Conservation (phyloP, 2,329 filamentous ascomycete genomes). For the Stachybotrys echinatus region DNA sequence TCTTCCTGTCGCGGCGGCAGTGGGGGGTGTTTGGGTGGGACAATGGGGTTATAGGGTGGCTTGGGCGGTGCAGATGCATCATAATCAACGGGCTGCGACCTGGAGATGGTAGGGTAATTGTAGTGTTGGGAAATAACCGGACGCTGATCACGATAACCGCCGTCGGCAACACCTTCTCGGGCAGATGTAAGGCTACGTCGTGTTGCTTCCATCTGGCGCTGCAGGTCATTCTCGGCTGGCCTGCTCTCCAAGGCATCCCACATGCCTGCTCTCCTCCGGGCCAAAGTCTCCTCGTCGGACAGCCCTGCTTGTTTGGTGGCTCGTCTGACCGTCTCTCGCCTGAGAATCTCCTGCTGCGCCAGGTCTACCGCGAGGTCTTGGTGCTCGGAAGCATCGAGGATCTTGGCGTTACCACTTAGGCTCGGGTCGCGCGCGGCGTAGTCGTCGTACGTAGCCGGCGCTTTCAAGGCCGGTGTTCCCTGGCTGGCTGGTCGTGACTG, state of each 20-base stretch:
- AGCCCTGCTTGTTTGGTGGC: constrained; percentile 53
- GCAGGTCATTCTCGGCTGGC: constrained; percentile 37
- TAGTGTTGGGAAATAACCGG: constrained; percentile 31
- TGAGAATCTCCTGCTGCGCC: constrained; percentile 65
- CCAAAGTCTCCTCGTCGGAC: constrained; percentile 50
- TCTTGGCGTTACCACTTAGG: constrained; percentile 48
- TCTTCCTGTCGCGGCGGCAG: constrained; percentile 4
- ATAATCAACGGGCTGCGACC: constrained; percentile 43
- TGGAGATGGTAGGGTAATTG: constrained; percentile 53
- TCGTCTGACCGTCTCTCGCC: constrained; percentile 58
- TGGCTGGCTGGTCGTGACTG: neutral
- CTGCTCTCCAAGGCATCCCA: constrained; percentile 36
- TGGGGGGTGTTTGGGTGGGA: constrained; percentile 16
- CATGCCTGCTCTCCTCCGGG: constrained; percentile 40
- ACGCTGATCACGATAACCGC: constrained; percentile 19
- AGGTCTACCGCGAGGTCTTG: constrained; percentile 72
- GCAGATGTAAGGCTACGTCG: constrained; percentile 39
- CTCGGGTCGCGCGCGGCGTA: constrained; percentile 57
- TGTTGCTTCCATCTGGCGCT: constrained; percentile 47
- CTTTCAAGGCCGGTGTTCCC: neutral
- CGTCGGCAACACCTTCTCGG: constrained; percentile 14
- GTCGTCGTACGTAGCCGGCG: constrained; percentile 30
- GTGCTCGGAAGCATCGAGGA: constrained; percentile 66
- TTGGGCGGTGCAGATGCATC: constrained; percentile 18
- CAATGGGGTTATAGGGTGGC: constrained; percentile 23